Percentiles rank a stretch among this genome's conserved stretches.
Evolutionary conservation across 1,284 basidiomycete genomes (phyloP).

Genomic region (Inonotus hispidus): DNA sequence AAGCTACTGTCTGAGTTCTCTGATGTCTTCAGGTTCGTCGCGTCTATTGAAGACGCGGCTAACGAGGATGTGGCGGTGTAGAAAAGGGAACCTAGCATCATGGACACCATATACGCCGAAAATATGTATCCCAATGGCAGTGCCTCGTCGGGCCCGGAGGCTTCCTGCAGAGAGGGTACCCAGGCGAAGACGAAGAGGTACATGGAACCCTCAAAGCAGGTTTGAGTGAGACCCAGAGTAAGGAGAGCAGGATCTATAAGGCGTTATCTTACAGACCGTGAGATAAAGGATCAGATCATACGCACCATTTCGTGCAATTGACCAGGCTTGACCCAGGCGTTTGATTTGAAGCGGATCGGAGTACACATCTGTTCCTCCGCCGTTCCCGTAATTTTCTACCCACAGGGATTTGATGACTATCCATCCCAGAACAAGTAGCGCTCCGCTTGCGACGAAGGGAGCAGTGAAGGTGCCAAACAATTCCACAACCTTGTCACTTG

Average conservation of each 20-base stretch:
- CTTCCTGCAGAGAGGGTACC: constrained; percentile 69
- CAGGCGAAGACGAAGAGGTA: constrained; percentile 79
- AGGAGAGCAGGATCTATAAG: constrained; percentile 52
- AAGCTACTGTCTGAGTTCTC: constrained; percentile 26
- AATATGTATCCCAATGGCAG: constrained; percentile 74
- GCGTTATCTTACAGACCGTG: background rate
- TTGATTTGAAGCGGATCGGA: constrained; percentile 45
- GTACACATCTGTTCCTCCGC: constrained; percentile 30
- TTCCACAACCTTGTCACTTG: constrained; percentile 37
- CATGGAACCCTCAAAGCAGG: constrained; percentile 77
- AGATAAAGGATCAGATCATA: constrained; percentile 7
- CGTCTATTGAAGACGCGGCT: constrained; percentile 12
- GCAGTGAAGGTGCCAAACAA: constrained; percentile 39
- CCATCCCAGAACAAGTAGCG: constrained; percentile 48
- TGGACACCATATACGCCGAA: constrained; percentile 71
- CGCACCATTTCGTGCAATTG: constrained; percentile 50
- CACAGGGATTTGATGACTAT: constrained; percentile 52
- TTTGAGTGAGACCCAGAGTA: constrained; percentile 68
- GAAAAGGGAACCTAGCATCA: constrained; percentile 71
- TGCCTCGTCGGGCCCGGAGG: constrained; percentile 31
- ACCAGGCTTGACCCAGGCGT: constrained; percentile 53
- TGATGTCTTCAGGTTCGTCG: constrained; percentile 11
- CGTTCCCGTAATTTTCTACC: constrained; percentile 62
- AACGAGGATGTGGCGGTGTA: constrained; percentile 37
- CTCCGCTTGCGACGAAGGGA: constrained; percentile 61